Conservation (phyloP, 2,329 filamentous ascomycete genomes). For the Diaporthe helianthi region DNA sequence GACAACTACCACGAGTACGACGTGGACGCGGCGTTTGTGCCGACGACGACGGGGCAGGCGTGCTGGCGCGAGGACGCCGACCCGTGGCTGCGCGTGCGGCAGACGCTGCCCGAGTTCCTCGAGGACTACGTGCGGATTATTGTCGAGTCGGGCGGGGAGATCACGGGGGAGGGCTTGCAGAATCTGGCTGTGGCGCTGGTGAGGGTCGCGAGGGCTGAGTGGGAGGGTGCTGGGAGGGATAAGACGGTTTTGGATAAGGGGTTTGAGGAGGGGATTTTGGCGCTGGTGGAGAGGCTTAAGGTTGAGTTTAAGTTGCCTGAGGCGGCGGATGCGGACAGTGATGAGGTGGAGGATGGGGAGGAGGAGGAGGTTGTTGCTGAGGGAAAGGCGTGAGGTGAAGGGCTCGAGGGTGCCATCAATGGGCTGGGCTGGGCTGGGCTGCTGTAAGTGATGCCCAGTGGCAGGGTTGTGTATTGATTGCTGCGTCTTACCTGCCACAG, state of each 20-base stretch:
- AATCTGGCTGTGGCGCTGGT: conserved; percentile 32
- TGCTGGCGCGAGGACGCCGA: conserved; percentile 32
- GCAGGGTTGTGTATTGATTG: neutral
- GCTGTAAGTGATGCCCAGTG: neutral
- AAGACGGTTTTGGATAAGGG: conserved; percentile 28
- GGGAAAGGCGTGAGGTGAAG: conserved; percentile 1
- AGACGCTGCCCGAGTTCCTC: conserved; percentile 35
- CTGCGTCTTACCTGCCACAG: neutral
- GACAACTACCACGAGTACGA: conserved; percentile 35
- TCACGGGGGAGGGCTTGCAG: conserved; percentile 34
- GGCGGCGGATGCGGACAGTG: conserved; percentile 24
- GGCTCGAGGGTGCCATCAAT: neutral
- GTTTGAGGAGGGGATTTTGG: conserved; percentile 26
- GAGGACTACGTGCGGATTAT: conserved; percentile 30
- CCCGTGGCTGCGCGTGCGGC: conserved; percentile 35
- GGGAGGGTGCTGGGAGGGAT: conserved; percentile 34
- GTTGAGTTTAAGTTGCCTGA: conserved; percentile 31
- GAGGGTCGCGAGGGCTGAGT: conserved; percentile 34
- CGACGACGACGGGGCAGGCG: neutral
- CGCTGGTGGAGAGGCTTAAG: conserved; percentile 29
- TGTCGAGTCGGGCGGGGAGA: conserved; percentile 25
- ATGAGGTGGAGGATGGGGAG: conserved; percentile 15
- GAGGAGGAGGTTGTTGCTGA: neutral
- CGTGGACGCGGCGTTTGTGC: conserved; percentile 33
- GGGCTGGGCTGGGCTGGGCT: neutral